Percentiles rank a stretch among this genome's conserved stretches.
Conservation (phyloP, 768 basidiomycete species). For the Pleurotus cornucopiae region DNA sequence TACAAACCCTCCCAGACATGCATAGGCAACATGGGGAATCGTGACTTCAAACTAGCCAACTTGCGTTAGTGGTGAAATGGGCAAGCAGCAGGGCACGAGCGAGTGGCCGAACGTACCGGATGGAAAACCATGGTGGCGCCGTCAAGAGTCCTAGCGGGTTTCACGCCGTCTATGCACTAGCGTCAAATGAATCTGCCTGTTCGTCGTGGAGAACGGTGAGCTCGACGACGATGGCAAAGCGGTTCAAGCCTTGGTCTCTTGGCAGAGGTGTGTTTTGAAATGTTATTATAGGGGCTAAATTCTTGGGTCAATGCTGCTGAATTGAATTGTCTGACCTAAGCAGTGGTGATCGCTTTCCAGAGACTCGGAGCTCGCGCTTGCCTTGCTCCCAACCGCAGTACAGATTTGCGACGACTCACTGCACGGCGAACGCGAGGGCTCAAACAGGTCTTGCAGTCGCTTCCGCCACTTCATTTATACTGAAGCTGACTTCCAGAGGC, state of each 20-base stretch:
- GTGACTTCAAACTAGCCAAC: slow-evolving; percentile 39
- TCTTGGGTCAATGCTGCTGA: neutral
- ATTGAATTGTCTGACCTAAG: neutral
- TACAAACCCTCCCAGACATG: slow-evolving; percentile 63
- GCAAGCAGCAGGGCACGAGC: neutral
- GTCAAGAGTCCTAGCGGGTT: neutral
- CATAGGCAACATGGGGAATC: slow-evolving; percentile 59
- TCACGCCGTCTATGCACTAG: neutral
- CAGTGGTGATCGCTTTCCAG: neutral
- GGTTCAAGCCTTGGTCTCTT: neutral
- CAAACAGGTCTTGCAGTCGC: too few species aligned
- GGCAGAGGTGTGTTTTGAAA: neutral
- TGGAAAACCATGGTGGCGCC: slow-evolving; percentile 6
- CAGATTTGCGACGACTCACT: neutral
- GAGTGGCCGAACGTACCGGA: slow-evolving; percentile 4
- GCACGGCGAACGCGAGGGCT: too few species aligned
- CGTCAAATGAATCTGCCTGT: neutral
- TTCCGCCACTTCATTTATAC: too few species aligned
- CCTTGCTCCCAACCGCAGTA: neutral
- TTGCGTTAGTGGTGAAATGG: neutral
- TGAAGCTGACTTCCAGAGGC: too few species aligned
- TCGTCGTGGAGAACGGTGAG: neutral
- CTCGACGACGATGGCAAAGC: neutral
- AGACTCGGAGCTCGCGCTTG: neutral
- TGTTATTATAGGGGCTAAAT: slow-evolving; percentile 5